Conservation (phyloP, 164 flowering plant species). For the Liquidambar formosana region DNA sequence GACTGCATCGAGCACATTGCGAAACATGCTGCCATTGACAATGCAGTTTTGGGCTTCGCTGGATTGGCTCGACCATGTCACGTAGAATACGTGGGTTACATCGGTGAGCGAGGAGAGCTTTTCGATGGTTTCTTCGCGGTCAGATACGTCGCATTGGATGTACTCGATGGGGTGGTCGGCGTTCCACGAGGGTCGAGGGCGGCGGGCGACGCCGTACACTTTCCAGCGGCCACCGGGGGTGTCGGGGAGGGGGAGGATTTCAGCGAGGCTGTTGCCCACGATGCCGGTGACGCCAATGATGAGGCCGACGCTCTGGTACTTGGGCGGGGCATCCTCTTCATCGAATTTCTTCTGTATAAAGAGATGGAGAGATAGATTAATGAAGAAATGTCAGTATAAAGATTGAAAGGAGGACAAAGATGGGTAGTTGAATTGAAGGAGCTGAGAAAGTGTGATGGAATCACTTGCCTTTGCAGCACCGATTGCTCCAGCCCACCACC, state of each 20-base stretch:
- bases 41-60: slow-evolving; percentile 12
- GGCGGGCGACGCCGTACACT: slow-evolving; percentile 36
- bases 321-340: background rate
- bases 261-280: slow-evolving; percentile 32
- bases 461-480: slow-evolving; percentile 27
- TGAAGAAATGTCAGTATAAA: background rate
- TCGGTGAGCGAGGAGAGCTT: slow-evolving; percentile 21
- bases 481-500: slow-evolving; percentile 30
- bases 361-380: too few relatives aligned
- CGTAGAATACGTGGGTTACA: slow-evolving; percentile 31
- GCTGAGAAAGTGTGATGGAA: background rate
- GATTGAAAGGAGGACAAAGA: background rate
- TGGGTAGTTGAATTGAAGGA: background rate
- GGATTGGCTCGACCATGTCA: slow-evolving; percentile 10
- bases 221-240: slow-evolving; percentile 47
- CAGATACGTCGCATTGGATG: slow-evolving; percentile 20
- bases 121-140: slow-evolving; percentile 1
- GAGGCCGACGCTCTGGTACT: slow-evolving; percentile 28
- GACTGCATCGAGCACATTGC: slow-evolving; percentile 22
- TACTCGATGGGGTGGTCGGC: slow-evolving; percentile 15
- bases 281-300: slow-evolving; percentile 31
- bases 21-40: slow-evolving; percentile 23
- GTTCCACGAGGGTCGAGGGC: slow-evolving; percentile 24
- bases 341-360: slow-evolving; percentile 16
- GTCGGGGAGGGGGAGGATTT: slow-evolving; percentile 35